phyloP scores from a whole-genome alignment of 495 filamentous ascomycete species.

The Margaritispora aquatica region DNA sequence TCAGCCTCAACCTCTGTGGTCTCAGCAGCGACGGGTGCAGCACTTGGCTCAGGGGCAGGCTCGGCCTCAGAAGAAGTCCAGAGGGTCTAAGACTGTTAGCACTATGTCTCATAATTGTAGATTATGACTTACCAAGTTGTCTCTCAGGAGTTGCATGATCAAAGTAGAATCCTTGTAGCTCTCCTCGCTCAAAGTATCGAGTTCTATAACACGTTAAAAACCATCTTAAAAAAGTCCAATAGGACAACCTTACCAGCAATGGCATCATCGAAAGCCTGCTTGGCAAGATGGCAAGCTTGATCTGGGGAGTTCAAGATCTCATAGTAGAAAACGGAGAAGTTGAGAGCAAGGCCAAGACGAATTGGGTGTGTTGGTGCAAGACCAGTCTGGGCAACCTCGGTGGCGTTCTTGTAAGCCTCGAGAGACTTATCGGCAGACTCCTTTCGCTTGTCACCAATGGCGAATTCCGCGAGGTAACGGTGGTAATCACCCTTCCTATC shows the following conservation, averaged over 20 bases:
- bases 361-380: slow-evolving; percentile 98
- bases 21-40: slow-evolving; percentile 32
- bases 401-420: slow-evolving; percentile 98
- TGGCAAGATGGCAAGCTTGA: slow-evolving; percentile 97
- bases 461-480: slow-evolving; percentile 98
- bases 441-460: slow-evolving; percentile 96
- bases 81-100: slow-evolving; percentile 62
- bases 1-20: slow-evolving; percentile 23
- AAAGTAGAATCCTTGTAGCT: slow-evolving; percentile 99
- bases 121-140: slow-evolving; percentile 78
- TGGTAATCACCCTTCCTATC: slow-evolving; percentile 99
- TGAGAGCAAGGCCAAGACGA: slow-evolving; percentile 94
- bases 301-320: slow-evolving; percentile 99
- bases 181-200: slow-evolving; percentile 97
- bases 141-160: slow-evolving; percentile 98
- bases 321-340: slow-evolving; percentile 99
- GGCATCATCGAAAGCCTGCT: slow-evolving; percentile 98
- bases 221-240: no score
- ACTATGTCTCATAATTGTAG: background rate
- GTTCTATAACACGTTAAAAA: no score
- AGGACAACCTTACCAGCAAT: slow-evolving; percentile 94
- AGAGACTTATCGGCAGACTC: slow-evolving; percentile 91
- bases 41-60: slow-evolving; percentile 55
- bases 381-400: slow-evolving; percentile 96
- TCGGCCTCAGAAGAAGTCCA: slow-evolving; percentile 99